Base-by-base conservation (phyloP, 1,284 basidiomycete species). In the Meripilus lineatus region DNA sequence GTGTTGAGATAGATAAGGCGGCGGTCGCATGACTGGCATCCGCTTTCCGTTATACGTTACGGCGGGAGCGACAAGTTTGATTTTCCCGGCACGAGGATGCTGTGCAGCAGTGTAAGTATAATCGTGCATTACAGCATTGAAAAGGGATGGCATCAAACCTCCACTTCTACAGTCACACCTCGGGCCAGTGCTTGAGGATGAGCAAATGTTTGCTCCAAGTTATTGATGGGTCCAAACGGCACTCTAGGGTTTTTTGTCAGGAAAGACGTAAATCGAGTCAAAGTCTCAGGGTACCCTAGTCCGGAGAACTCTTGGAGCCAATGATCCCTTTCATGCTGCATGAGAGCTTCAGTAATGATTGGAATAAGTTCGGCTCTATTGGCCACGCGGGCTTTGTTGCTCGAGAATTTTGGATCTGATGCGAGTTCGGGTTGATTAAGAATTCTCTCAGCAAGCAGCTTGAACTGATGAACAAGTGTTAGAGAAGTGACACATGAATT, bases 161-260 rank as follows among this genome's bases (percentile, higher is more conserved):
- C 72, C 20, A 89, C 68, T 52, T 84, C 80, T 26, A 76, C 69
- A 1, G 77, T 74, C 37, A 82, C 72, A 28, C 69, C 67, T 26
- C 87, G 68, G 7, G 82, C 84, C 43, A 81, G 57, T 2, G 81
- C 89, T 67, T 98, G 94, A 2, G 92, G 90, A 66, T 97, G 94
- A 34, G 81, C 77, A 59, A 97, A 97, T 1, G 94, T 94, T 59
- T 93, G 83, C 39, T 74, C 62, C 50, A 98, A 91, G 55, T 93
- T 88, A 63, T 96, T 95, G 68, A 98, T 95, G 13, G 91, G 92
- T 14, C 89, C 90, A 63, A 90, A 90, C 3, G 92, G 93, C 25
- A 95, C 76, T 4, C 89, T 88, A 48, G n/a, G 40, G 40, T n/a
- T 28, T 15, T 36, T 23, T 40, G 6, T 8, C 21, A 30, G 25